Evolutionary conservation across 208 protist genomes (phyloP).

Genomic region (Trypanosoma scelopori): DNA sequence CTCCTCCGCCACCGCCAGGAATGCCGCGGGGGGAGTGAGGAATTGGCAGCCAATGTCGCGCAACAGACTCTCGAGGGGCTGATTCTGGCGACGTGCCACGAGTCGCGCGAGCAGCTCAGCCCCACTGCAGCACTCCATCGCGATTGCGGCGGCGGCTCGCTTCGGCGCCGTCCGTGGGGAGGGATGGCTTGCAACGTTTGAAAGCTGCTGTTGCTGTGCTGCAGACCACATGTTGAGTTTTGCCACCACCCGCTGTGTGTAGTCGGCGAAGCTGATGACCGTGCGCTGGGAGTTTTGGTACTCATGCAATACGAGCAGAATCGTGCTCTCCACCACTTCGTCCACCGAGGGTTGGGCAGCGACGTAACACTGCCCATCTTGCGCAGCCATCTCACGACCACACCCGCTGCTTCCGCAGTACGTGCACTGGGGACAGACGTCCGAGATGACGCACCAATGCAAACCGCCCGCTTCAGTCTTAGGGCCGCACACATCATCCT

Average conservation of each 20-base stretch:
- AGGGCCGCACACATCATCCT: neutral
- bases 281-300: constrained; percentile 46
- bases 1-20: constrained; percentile 6
- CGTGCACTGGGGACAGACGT: constrained; percentile 31
- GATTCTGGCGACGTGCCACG: constrained; percentile 25
- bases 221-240: constrained; percentile 41
- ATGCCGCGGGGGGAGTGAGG: constrained; percentile 35
- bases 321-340: constrained; percentile 35
- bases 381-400: too few species aligned
- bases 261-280: constrained; percentile 62
- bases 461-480: constrained; percentile 25
- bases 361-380: too few species aligned
- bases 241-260: constrained; percentile 57
- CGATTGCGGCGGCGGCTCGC: constrained; percentile 7
- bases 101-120: constrained; percentile 21
- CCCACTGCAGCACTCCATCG: constrained; percentile 22
- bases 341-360: neutral
- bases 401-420: constrained; percentile 20
- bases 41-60: constrained; percentile 68
- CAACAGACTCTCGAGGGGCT: constrained; percentile 40
- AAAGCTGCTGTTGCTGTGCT: neutral
- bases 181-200: neutral
- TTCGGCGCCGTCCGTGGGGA: neutral
- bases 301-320: constrained; percentile 67
- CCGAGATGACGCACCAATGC: constrained; percentile 58